Evolutionary conservation across 495 filamentous ascomycete species (phyloP).

Genomic region (Penicillium ochrochloron): DNA sequence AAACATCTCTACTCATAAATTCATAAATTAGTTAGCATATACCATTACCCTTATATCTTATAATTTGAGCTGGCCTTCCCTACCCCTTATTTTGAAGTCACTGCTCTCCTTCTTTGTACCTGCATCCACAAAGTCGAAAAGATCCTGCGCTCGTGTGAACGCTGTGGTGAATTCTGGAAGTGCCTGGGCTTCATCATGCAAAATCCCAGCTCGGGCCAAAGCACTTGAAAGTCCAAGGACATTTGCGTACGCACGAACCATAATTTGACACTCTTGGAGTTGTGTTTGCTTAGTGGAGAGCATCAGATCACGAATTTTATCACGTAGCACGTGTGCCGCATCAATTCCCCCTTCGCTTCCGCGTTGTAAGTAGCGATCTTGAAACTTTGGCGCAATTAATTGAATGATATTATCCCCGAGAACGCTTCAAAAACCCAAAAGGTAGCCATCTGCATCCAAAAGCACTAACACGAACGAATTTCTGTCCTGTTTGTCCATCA

Average conservation of each 20-base stretch:
- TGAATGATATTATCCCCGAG: not conserved
- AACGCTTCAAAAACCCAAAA: not conserved
- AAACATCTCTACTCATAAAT: slow-evolving; percentile 50
- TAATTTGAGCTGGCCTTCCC: not conserved
- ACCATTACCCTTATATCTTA: not conserved
- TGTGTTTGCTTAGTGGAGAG: slow-evolving; percentile 49
- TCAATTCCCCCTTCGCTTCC: slow-evolving; percentile 59
- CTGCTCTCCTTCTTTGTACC: slow-evolving; percentile 64
- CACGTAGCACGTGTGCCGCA: slow-evolving; percentile 57
- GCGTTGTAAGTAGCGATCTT: slow-evolving; percentile 55
- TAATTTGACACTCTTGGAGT: slow-evolving; percentile 58
- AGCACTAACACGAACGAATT: not conserved
- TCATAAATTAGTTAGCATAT: slow-evolving; percentile 6
- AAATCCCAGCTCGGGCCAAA: slow-evolving; percentile 49
- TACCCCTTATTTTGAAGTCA: slow-evolving; percentile 63
- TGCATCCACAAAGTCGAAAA: slow-evolving; percentile 66
- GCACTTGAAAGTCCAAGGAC: slow-evolving; percentile 56
- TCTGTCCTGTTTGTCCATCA: not conserved
- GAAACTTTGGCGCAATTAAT: slow-evolving; percentile 45
- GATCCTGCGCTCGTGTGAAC: slow-evolving; percentile 61
- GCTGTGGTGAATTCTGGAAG: slow-evolving; percentile 57
- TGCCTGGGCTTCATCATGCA: slow-evolving; percentile 56
- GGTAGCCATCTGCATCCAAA: not conserved
- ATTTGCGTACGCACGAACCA: slow-evolving; percentile 67
- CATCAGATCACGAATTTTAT: slow-evolving; percentile 52